These are phyloP conservation scores for Venturia aucupariae DNA, from an alignment of 2,329 filamentous ascomycete genomes.

Conservation along the genomic window DNA sequence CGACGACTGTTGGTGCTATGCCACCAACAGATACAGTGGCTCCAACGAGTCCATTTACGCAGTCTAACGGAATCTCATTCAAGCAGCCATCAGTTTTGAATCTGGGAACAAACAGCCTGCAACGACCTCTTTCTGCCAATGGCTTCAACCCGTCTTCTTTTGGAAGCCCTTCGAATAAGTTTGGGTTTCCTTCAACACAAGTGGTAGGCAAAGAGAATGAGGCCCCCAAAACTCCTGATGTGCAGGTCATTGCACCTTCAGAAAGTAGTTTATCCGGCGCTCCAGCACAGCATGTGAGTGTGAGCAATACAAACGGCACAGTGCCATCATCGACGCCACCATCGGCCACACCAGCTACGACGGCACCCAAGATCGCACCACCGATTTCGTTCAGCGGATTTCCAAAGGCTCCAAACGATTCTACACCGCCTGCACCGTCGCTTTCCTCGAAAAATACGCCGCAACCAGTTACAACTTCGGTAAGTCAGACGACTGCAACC, in stretches of 20 bases:
- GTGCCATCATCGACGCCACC: neutral
- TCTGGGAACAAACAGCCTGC: neutral
- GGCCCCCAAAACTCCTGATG: neutral
- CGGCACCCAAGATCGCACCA: neutral
- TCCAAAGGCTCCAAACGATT: neutral
- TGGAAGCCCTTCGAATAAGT: neutral
- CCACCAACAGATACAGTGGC: neutral
- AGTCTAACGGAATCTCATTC: neutral
- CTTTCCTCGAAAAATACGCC: neutral
- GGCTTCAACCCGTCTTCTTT: neutral
- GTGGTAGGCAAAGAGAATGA: neutral
- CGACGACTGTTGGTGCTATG: neutral
- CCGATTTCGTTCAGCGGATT: neutral
- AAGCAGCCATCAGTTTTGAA: neutral
- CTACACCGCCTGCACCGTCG: neutral
- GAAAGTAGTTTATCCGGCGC: neutral
- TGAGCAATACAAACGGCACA: neutral
- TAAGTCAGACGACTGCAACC: neutral
- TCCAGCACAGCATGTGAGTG: neutral
- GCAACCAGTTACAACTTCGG: neutral
- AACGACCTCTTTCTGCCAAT: neutral
- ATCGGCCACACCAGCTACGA: neutral
- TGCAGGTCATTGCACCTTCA: neutral
- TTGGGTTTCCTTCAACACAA: slow-evolving; percentile 5
- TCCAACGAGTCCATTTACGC: neutral